Conservation (phyloP, 495 filamentous ascomycete species). For the Penicillium diatomitis region DNA sequence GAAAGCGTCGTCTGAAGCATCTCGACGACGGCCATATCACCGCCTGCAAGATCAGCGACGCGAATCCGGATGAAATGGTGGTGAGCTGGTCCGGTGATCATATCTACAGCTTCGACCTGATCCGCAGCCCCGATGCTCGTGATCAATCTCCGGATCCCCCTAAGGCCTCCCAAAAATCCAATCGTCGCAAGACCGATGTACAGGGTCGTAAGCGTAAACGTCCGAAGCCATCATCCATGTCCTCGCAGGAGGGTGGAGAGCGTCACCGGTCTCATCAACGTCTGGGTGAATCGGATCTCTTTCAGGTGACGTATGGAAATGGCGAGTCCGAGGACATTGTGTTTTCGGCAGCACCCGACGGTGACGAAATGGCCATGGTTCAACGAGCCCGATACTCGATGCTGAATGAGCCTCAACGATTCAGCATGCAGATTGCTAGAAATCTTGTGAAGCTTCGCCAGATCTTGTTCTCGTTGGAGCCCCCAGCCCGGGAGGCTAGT, state of each 20-base stretch:
- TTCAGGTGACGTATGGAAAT: conserved; percentile 53
- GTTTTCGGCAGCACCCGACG: conserved; percentile 24
- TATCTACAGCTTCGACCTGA: conserved; percentile 66
- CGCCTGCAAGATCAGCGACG: conserved; percentile 71
- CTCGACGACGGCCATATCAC: conserved; percentile 61
- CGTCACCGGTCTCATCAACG: conserved; percentile 36
- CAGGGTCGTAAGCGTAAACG: conserved; percentile 50
- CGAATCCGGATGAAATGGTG: conserved; percentile 63
- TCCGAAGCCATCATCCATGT: conserved; percentile 33
- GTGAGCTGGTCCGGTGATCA: conserved; percentile 70
- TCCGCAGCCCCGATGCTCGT: conserved; percentile 50
- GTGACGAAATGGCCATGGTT: conserved; percentile 20
- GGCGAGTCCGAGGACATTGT: conserved; percentile 50
- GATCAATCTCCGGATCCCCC: conserved; percentile 18
- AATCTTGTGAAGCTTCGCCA: conserved; percentile 48
- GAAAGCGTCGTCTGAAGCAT: conserved; percentile 42
- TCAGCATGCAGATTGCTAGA: conserved; percentile 47
- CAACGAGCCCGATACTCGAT: conserved; percentile 35
- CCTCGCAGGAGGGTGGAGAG: conserved; percentile 34
- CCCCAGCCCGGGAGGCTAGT: conserved; percentile 19
- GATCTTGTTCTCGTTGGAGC: conserved; percentile 44
- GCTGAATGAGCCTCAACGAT: conserved; percentile 40
- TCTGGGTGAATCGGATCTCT: conserved; percentile 23
- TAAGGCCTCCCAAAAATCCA: conserved; percentile 8
- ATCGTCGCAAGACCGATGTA: conserved; percentile 24